Conservation (phyloP, 139 green algal genomes). For the Zygnema cylindricum region DNA sequence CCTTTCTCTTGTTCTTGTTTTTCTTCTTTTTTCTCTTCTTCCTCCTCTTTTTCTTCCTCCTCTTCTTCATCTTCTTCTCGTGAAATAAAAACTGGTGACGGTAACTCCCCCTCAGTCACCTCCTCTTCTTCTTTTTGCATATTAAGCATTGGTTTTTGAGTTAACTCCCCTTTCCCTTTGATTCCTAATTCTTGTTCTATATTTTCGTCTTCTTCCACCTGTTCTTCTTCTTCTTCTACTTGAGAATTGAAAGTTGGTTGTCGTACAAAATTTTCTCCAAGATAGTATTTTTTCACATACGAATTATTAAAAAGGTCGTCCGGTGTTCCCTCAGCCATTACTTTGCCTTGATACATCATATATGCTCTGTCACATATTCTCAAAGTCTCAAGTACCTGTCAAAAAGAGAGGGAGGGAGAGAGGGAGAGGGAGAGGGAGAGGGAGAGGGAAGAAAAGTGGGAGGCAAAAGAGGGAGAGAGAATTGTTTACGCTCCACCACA, state of each 20-base stretch:
- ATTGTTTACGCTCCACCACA: no score
- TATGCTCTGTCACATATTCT: slow-evolving; percentile 57
- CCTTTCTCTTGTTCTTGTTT: background rate
- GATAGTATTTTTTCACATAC: slow-evolving; percentile 37
- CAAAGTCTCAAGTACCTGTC: slow-evolving; percentile 49
- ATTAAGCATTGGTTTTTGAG: background rate
- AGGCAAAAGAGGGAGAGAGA: background rate
- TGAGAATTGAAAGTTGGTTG: background rate
- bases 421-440: slow-evolving; percentile 25
- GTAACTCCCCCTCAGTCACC: background rate
- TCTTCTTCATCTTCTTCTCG: no score
- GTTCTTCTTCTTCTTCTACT: background rate
- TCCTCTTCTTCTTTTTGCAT: background rate
- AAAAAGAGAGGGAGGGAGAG: background rate
- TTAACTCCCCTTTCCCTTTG: background rate
- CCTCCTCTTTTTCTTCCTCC: background rate
- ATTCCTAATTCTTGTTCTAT: background rate
- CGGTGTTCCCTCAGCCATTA: slow-evolving; percentile 48
- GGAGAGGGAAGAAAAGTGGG: background rate
- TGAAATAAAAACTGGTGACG: no score
- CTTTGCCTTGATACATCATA: slow-evolving; percentile 49
- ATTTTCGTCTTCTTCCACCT: background rate
- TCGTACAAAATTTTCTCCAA: slow-evolving; percentile 33
- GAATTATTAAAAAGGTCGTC: slow-evolving; percentile 18
- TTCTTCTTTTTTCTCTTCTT: background rate